phyloP scores from a whole-genome alignment of 495 filamentous ascomycete species.

The Parathielavia appendiculata region DNA sequence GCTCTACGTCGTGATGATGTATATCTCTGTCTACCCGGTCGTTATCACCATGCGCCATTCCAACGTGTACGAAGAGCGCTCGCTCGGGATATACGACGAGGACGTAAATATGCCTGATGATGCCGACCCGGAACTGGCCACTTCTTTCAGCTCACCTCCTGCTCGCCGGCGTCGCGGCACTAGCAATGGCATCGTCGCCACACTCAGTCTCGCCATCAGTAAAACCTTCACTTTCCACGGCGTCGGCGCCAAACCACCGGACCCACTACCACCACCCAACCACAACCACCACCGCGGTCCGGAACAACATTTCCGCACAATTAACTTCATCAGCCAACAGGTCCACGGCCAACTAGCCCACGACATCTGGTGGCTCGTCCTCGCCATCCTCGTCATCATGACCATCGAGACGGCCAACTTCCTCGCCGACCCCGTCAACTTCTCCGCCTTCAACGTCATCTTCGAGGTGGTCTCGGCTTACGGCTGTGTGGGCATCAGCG shows the following conservation, averaged over 20 bases:
- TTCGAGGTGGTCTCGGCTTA: conserved; percentile 83
- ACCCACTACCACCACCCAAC: conserved; percentile 11
- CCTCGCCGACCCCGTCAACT: conserved; percentile 58
- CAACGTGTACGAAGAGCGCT: conserved; percentile 63
- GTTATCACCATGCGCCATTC: conserved; percentile 65
- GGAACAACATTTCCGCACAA: conserved; percentile 27
- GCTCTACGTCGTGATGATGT: conserved; percentile 92
- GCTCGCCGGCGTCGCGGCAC: conserved; percentile 17
- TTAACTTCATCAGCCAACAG: conserved; percentile 55
- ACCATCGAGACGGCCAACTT: conserved; percentile 67
- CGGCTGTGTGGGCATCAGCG: conserved; percentile 76
- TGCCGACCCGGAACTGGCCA: conserved; percentile 18
- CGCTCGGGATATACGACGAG: conserved; percentile 59
- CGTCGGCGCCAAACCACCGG: conserved; percentile 29
- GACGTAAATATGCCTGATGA: conserved; percentile 23
- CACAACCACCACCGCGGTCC: conserved; percentile 13
- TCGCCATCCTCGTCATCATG: conserved; percentile 66
- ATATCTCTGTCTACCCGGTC: conserved; percentile 72
- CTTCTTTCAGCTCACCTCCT: neutral
- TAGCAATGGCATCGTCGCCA: conserved; percentile 17
- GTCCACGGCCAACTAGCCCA: conserved; percentile 76
- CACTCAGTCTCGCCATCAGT: conserved; percentile 28
- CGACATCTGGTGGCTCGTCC: conserved; percentile 79
- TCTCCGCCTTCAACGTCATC: conserved; percentile 76
- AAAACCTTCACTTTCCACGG: conserved; percentile 38